These are phyloP conservation scores for Candida pini DNA, from an alignment of 805 yeast species.

Conservation along the genomic window DNA sequence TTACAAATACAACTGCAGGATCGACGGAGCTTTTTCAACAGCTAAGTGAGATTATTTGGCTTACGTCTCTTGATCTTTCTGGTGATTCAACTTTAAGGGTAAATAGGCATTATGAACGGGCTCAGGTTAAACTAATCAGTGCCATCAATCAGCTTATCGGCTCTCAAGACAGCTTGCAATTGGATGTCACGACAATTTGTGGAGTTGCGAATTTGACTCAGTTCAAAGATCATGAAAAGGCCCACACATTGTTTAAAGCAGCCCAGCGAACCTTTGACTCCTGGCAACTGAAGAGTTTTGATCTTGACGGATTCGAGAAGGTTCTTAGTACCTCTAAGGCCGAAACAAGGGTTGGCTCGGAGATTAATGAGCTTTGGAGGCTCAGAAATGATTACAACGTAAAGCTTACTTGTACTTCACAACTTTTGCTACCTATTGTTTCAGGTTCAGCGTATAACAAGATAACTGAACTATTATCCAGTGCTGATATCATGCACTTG, in stretches of 20 bases:
- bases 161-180: conserved; percentile 9
- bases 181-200: conserved; percentile 24
- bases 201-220: conserved; percentile 25
- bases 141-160: conserved; percentile 16
- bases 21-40: conserved; percentile 15
- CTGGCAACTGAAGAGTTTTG: conserved; percentile 28
- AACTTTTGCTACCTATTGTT: conserved; percentile 18
- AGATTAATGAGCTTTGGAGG: conserved; percentile 14
- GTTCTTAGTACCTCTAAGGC: conserved; percentile 7
- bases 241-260: conserved; percentile 19
- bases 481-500: conserved; percentile 15
- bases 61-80: conserved; percentile 23
- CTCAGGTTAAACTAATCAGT: conserved; percentile 23
- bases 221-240: conserved; percentile 17
- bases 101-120: conserved; percentile 15
- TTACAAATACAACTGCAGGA: conserved; percentile 9
- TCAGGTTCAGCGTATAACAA: conserved; percentile 11
- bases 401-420: conserved; percentile 25
- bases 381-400: conserved; percentile 23
- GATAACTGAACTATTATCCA: conserved; percentile 12
- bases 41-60: conserved; percentile 26
- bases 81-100: conserved; percentile 21
- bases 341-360: neutral
- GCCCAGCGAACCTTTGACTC: conserved; percentile 27
- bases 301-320: conserved; percentile 27